Conservation (phyloP, 306 rosid genomes). For the Vicia villosa region DNA sequence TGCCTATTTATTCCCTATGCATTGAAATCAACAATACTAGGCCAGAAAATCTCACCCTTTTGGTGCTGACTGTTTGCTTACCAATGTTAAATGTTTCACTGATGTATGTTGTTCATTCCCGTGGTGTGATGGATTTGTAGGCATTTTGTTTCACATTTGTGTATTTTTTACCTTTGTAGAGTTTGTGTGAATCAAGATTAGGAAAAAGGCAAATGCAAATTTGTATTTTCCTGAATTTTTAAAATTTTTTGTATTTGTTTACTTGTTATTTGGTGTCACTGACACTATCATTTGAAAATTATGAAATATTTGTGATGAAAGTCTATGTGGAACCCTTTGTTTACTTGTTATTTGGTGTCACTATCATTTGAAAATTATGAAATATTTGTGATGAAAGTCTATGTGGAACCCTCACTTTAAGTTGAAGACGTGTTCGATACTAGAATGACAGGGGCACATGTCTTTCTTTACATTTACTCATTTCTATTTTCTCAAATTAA, state of each 20-base stretch:
- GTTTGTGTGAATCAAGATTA: not conserved
- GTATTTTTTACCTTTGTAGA: not conserved
- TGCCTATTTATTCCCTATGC: conserved; percentile 41
- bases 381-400: not conserved
- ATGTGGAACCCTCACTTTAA: not conserved
- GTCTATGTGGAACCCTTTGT: too few species aligned
- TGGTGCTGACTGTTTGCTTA: not conserved
- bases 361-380: too few species aligned
- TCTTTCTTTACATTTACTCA: not conserved
- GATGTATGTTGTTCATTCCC: not conserved
- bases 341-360: too few species aligned
- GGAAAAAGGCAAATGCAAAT: not conserved
- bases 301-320: too few species aligned
- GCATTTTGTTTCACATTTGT: not conserved
- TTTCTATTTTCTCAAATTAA: too few species aligned
- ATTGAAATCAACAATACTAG: conserved; percentile 43
- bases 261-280: not conserved
- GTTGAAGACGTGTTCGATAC: not conserved
- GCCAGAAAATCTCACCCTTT: conserved; percentile 47
- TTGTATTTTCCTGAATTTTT: not conserved
- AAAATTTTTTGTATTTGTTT: not conserved
- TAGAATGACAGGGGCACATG: not conserved
- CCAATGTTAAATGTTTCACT: not conserved
- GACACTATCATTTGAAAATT: not conserved
- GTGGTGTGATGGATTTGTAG: not conserved